phyloP scores from a whole-genome alignment of 2,329 filamentous ascomycete genomes.

The Helminthosporium solani region DNA sequence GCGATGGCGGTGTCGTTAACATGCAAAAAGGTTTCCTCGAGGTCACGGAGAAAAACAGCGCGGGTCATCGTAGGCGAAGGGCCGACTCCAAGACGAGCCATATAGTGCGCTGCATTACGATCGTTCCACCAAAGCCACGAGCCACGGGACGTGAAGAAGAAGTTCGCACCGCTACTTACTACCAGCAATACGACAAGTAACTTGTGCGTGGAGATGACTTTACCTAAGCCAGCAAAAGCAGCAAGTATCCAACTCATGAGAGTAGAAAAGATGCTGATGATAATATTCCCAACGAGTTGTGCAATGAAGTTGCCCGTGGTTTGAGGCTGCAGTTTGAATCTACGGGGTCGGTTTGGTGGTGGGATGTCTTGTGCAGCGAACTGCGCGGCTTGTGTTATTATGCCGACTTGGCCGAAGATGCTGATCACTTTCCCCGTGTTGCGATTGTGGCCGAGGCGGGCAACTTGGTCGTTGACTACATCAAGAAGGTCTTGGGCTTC shows the following conservation, averaged over 20 bases:
- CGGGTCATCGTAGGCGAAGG: constrained; percentile 81
- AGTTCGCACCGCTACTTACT: constrained; percentile 70
- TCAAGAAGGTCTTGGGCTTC: constrained; percentile 75
- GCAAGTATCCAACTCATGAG: constrained; percentile 76
- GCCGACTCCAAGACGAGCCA: constrained; percentile 76
- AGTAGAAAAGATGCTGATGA: constrained; percentile 72
- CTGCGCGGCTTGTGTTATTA: constrained; percentile 63
- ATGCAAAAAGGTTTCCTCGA: constrained; percentile 62
- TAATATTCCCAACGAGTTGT: constrained; percentile 70
- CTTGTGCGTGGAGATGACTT: constrained; percentile 69
- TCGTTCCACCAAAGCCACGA: constrained; percentile 82
- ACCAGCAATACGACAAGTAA: constrained; percentile 69
- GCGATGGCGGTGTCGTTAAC: constrained; percentile 37
- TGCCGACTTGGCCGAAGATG: constrained; percentile 74
- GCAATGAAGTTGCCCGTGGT: constrained; percentile 68
- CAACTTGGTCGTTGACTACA: constrained; percentile 74
- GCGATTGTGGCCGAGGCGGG: constrained; percentile 69
- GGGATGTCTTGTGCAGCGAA: constrained; percentile 39
- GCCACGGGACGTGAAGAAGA: constrained; percentile 72
- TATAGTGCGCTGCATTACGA: constrained; percentile 74
- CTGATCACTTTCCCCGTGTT: constrained; percentile 76
- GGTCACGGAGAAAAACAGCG: constrained; percentile 77
- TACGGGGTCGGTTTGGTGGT: constrained; percentile 38
- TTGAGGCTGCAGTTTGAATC: constrained; percentile 51
- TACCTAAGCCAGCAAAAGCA: constrained; percentile 64